Percentiles rank a stretch among this genome's conserved stretches.
phyloP scores from a whole-genome alignment of 2,329 filamentous ascomycete species.

The Gnomoniopsis sp. region DNA sequence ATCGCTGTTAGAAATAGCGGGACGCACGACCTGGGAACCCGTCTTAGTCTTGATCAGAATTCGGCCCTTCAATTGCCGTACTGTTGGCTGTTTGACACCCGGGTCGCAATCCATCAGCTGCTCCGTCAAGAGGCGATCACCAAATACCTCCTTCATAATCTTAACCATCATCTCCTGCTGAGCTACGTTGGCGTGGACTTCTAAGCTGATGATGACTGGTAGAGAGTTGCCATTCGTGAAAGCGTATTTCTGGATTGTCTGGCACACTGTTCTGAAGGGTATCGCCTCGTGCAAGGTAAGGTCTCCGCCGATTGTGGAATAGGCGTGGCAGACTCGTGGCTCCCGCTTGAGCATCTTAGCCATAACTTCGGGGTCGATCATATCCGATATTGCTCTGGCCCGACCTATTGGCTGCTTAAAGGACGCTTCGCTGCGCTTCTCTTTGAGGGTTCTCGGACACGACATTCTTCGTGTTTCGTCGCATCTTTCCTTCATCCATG shows the following conservation, averaged over 20 bases:
- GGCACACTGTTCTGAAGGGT: conserved; percentile 82
- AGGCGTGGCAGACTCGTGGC: conserved; percentile 74
- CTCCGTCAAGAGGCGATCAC: conserved; percentile 64
- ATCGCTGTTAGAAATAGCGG: conserved; percentile 19
- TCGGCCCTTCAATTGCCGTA: conserved; percentile 70
- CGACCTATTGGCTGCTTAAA: conserved; percentile 8
- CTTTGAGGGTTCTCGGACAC: background rate
- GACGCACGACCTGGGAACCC: conserved; percentile 24
- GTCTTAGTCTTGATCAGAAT: conserved; percentile 82
- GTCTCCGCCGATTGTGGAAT: conserved; percentile 27
- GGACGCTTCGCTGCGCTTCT: conserved; percentile 20
- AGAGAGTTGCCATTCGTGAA: conserved; percentile 68
- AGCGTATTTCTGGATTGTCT: conserved; percentile 71
- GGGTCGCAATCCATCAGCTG: conserved; percentile 49
- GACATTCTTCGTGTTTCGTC: background rate
- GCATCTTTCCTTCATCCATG: conserved; percentile 22
- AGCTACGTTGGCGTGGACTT: conserved; percentile 76
- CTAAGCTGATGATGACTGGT: conserved; percentile 86
- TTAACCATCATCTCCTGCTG: conserved; percentile 92
- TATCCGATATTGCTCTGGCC: conserved; percentile 11
- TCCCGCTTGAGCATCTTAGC: conserved; percentile 45
- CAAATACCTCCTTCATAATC: conserved; percentile 90
- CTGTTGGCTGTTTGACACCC: conserved; percentile 58
- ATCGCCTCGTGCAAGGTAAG: conserved; percentile 82
- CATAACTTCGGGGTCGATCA: conserved; percentile 9